Percentiles rank a stretch among this genome's conserved stretches.
These are phyloP conservation scores for Termitomyces eurrhizus DNA, from an alignment of 768 basidiomycete genomes.

Conservation along the genomic window DNA sequence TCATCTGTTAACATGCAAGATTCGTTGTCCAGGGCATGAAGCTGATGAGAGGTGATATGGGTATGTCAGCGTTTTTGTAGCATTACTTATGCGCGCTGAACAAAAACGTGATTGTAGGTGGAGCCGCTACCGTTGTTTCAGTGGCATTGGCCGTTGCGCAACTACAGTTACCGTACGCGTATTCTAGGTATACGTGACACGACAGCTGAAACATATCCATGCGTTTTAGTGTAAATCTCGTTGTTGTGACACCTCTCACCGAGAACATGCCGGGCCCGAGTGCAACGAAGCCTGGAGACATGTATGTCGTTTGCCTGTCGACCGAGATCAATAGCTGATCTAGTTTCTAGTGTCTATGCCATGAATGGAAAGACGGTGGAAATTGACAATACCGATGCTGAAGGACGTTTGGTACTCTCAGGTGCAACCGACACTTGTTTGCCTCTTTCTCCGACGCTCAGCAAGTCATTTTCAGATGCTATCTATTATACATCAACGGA, in stretches of 20 bases:
- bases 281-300: conserved; percentile 81
- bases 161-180: conserved; percentile 69
- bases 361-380: conserved; percentile 90
- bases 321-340: neutral
- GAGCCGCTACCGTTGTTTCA: conserved; percentile 75
- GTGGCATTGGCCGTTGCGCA: conserved; percentile 77
- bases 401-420: conserved; percentile 73
- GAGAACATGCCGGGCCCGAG: conserved; percentile 83
- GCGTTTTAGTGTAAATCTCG: conserved; percentile 61
- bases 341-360: conserved; percentile 56
- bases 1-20: neutral
- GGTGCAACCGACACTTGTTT: conserved; percentile 33
- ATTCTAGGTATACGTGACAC: neutral
- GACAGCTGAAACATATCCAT: conserved; percentile 1
- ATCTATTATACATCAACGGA: conserved; percentile 77
- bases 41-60: conserved; percentile 86
- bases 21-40: conserved; percentile 61
- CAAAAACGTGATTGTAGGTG: conserved; percentile 36
- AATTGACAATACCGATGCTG: conserved; percentile 86
- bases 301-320: conserved; percentile 40
- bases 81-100: neutral
- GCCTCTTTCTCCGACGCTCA: neutral
- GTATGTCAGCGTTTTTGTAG: conserved; percentile 27
- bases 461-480: conserved; percentile 48
- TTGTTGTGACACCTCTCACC: conserved; percentile 68